phyloP scores from a whole-genome alignment of 305 asterid genomes.

The Nicotiana rustica region DNA sequence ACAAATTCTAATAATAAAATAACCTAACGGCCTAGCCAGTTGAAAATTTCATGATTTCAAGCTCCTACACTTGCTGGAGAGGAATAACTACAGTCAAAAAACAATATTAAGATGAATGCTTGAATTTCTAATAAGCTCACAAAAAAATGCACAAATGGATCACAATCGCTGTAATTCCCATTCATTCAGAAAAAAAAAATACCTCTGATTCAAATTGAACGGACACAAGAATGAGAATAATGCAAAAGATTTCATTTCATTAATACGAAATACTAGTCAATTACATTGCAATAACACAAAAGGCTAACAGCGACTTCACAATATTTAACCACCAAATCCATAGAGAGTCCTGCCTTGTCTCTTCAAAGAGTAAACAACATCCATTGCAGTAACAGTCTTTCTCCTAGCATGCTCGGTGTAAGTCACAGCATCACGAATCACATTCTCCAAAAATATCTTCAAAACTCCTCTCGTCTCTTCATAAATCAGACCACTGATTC shows the following conservation, averaged over 20 bases:
- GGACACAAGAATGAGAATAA: not conserved
- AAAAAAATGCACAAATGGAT: not conserved
- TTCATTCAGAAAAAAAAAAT: too few relatives aligned
- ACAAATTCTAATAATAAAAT: too few relatives aligned
- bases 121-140: too few relatives aligned
- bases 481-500: constrained; percentile 23
- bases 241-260: not conserved
- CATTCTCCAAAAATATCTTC: constrained; percentile 33
- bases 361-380: constrained; percentile 34
- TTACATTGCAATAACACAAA: not conserved
- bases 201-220: not conserved
- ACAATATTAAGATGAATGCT: too few relatives aligned
- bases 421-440: constrained; percentile 30
- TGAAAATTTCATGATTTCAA: too few relatives aligned
- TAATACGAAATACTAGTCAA: not conserved
- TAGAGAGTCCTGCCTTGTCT: constrained; percentile 32
- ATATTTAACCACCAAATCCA: not conserved
- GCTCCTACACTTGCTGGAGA: too few relatives aligned
- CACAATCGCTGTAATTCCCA: not conserved
- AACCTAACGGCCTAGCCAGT: too few relatives aligned
- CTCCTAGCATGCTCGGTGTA: constrained; percentile 34
- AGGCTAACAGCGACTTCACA: not conserved
- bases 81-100: too few relatives aligned
- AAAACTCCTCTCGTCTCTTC: constrained; percentile 7
- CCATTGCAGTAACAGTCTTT: constrained; percentile 34